These are phyloP conservation scores for Aspergillus biplanus DNA, from an alignment of 495 filamentous ascomycete genomes.

Conservation along the genomic window DNA sequence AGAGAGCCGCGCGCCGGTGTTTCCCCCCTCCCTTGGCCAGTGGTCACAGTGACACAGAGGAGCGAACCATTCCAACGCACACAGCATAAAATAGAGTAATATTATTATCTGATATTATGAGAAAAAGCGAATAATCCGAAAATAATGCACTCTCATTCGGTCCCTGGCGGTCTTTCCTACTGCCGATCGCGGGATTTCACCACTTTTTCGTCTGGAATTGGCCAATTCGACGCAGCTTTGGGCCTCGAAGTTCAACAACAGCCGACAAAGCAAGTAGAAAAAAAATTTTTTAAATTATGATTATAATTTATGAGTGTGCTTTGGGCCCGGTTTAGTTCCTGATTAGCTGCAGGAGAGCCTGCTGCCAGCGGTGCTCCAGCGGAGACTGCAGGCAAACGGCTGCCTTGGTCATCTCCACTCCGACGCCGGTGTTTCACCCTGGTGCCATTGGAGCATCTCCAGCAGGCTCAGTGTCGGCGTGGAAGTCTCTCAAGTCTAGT, in stretches of 20 bases:
- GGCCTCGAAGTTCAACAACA: background rate
- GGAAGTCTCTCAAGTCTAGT: background rate
- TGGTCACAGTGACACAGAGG: background rate
- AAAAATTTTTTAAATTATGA: no score
- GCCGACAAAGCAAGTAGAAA: no score
- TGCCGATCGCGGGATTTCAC: background rate
- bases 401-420: slow-evolving; percentile 1
- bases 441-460: background rate
- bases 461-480: background rate
- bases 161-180: background rate
- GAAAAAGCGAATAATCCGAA: no score
- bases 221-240: background rate
- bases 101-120: no score
- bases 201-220: background rate
- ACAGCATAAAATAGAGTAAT: no score
- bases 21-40: background rate
- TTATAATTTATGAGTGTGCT: background rate
- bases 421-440: background rate
- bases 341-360: background rate
- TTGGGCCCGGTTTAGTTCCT: background rate
- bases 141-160: background rate
- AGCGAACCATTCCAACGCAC: no score
- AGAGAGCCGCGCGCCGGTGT: no score
- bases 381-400: slow-evolving; percentile 1
- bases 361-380: no score